These are phyloP conservation scores for Raphidocelis subcapitata DNA, from an alignment of 139 green algal genomes.

Conservation along the genomic window DNA sequence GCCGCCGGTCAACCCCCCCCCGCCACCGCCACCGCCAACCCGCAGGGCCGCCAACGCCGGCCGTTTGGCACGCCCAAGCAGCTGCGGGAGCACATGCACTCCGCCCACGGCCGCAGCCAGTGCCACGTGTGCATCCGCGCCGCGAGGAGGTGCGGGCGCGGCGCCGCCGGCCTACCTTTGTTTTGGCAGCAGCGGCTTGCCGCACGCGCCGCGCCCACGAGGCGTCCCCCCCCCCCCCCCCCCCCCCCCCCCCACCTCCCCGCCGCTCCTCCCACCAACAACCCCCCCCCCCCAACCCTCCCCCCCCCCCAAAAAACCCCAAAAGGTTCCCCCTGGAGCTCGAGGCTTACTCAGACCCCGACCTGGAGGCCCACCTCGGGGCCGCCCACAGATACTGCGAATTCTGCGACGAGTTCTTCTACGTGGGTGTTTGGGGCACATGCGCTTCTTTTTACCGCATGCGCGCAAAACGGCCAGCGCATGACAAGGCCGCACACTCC, in stretches of 20 bases:
- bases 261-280: no score
- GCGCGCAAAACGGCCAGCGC: no score
- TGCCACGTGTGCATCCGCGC: not conserved
- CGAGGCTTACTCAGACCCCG: constrained; percentile 7
- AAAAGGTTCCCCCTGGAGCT: constrained; percentile 44
- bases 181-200: no score
- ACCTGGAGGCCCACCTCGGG: constrained; percentile 46
- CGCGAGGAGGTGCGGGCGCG: not conserved
- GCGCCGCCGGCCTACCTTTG: no score
- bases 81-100: constrained; percentile 42
- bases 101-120: not conserved
- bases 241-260: no score
- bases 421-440: no score
- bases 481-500: no score
- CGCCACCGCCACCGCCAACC: not conserved
- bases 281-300: no score
- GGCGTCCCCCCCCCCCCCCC: no score
- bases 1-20: not conserved
- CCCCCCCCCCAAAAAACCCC: no score
- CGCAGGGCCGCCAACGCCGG: constrained; percentile 25
- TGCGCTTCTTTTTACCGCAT: no score
- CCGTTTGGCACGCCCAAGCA: constrained; percentile 40
- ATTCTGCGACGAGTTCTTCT: constrained; percentile 65
- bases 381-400: constrained; percentile 57
- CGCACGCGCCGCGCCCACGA: no score